Conservation (phyloP, 768 basidiomycete species). For the Trametes cubensis region DNA sequence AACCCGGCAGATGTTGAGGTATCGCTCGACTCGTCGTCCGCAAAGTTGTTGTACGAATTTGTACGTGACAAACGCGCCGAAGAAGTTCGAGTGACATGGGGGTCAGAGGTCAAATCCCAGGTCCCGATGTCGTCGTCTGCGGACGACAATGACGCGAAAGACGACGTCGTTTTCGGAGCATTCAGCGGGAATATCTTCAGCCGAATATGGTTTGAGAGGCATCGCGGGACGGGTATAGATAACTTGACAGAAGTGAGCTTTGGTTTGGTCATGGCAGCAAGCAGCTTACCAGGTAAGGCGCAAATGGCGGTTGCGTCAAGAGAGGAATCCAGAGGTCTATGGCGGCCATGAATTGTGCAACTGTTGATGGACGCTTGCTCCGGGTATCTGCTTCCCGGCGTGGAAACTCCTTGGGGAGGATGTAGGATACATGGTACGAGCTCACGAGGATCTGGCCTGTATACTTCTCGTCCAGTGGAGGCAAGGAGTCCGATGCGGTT, state of each 20-base stretch:
- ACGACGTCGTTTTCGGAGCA: constrained; percentile 51
- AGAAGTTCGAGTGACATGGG: constrained; percentile 63
- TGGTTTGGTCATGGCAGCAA: neutral
- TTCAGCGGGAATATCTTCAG: constrained; percentile 73
- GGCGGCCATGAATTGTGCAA: constrained; percentile 78
- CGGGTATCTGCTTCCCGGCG: constrained; percentile 26
- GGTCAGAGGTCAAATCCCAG: constrained; percentile 81
- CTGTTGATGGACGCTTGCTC: constrained; percentile 35
- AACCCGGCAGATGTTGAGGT: constrained; percentile 57
- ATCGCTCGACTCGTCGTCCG: constrained; percentile 83
- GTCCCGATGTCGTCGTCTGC: constrained; percentile 66
- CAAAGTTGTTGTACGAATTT: constrained; percentile 68
- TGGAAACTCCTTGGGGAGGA: constrained; percentile 68
- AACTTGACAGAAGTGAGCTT: constrained; percentile 45
- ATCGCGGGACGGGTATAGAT: constrained; percentile 76
- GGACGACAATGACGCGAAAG: constrained; percentile 76
- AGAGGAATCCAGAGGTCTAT: constrained; percentile 78
- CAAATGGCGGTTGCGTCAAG: constrained; percentile 63
- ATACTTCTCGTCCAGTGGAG: constrained; percentile 66
- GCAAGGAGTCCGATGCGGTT: constrained; percentile 37
- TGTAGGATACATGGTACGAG: constrained; percentile 75
- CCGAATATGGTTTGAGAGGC: constrained; percentile 74
- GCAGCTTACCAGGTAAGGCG: constrained; percentile 68
- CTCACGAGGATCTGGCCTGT: constrained; percentile 77
- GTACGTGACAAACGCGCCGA: constrained; percentile 53